A percentile compares a stretch with the other conserved stretches of the same genome.
Conservation (phyloP, 768 basidiomycete genomes). For the Lactifluus hygrophoroides region DNA sequence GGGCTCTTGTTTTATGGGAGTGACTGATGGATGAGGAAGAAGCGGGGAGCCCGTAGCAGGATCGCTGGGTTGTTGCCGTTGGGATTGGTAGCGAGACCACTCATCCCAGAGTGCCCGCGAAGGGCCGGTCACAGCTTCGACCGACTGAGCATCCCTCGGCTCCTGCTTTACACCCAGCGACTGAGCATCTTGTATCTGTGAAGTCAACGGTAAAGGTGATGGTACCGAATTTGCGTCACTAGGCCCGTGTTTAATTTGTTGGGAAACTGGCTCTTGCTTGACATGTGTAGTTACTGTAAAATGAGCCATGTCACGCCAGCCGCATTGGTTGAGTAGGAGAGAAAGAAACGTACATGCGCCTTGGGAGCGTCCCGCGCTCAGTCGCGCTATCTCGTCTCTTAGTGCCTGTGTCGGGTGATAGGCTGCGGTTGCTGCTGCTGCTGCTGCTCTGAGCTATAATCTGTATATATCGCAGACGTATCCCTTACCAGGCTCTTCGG, state of each 20-base stretch:
- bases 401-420: constrained; percentile 9
- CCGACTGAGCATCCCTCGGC: neutral
- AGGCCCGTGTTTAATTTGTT: neutral
- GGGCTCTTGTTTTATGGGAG: neutral
- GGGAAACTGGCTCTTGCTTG: constrained; percentile 1
- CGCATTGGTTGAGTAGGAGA: neutral
- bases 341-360: neutral
- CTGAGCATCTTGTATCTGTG: neutral
- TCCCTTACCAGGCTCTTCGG: constrained; percentile 1
- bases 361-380: neutral
- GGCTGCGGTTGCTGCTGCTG: neutral
- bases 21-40: neutral
- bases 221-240: neutral
- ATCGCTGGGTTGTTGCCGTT: neutral
- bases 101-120: constrained; percentile 1
- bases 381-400: constrained; percentile 13
- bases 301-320: neutral
- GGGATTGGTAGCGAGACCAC: constrained; percentile 6
- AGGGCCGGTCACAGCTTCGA: neutral
- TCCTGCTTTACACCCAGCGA: constrained; percentile 7
- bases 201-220: neutral
- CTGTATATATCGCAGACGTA: neutral
- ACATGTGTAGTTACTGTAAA: constrained; percentile 2
- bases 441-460: neutral
- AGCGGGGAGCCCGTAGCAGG: neutral